Percentiles rank a stretch among this genome's conserved stretches.
Conservation (phyloP, 163 green algal species). For the Chlorella variabilis region DNA sequence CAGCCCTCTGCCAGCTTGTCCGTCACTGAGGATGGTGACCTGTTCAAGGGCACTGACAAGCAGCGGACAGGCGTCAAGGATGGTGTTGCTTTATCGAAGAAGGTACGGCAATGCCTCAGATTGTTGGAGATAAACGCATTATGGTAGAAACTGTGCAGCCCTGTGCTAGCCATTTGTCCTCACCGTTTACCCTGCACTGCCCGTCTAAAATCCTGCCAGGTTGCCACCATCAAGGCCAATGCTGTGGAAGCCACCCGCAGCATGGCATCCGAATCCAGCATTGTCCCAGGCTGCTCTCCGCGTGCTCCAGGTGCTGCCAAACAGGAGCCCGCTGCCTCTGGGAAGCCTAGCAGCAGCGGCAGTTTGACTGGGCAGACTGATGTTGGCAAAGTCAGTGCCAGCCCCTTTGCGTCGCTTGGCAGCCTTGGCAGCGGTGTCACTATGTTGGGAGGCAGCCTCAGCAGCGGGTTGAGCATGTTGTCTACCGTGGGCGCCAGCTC, state of each 20-base stretch:
- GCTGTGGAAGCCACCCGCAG: conserved; percentile 4
- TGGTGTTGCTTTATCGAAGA: background rate
- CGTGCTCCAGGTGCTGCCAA: background rate
- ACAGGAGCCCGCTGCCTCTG: background rate
- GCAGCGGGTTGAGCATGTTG: background rate
- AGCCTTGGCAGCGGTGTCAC: conserved; percentile 6
- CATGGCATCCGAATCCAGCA: background rate
- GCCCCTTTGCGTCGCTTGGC: conserved; percentile 31
- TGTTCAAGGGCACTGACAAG: conserved; percentile 38
- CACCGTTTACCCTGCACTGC: too few species aligned
- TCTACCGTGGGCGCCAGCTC: background rate
- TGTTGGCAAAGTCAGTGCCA: conserved; percentile 35
- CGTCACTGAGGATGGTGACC: conserved; percentile 24
- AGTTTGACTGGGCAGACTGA: background rate
- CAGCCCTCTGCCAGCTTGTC: conserved; percentile 20
- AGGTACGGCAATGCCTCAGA: too few species aligned
- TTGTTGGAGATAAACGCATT: too few species aligned
- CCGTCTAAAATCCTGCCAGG: too few species aligned
- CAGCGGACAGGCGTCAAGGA: conserved; percentile 23
- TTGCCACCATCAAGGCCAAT: conserved; percentile 17
- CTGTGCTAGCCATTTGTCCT: too few species aligned
- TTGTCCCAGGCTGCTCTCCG: background rate
- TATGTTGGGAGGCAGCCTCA: conserved; percentile 10
- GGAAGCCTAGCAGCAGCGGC: background rate
- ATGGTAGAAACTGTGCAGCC: too few species aligned